A percentile compares a stretch with the other conserved stretches of the same genome.
phyloP scores from a whole-genome alignment of 371 early-diverging fungal species.

The Chytridium lagenaria region DNA sequence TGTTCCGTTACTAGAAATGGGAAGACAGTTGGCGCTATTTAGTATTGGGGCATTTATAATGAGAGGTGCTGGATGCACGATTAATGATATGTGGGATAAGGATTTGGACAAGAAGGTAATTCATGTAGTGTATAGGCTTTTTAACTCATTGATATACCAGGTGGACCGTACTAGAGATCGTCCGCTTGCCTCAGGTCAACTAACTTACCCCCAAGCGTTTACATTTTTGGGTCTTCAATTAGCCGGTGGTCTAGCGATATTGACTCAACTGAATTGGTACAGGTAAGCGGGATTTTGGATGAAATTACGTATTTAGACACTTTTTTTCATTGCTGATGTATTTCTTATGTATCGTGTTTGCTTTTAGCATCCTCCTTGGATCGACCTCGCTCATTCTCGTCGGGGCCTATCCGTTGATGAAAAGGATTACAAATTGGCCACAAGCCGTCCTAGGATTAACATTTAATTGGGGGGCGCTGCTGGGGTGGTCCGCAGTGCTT shows the following conservation, averaged over 20 bases:
- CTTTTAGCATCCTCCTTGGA: constrained; percentile 78
- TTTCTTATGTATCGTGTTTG: background rate
- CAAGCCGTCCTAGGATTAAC: constrained; percentile 66
- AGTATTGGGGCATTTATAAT: constrained; percentile 89
- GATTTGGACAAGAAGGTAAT: constrained; percentile 79
- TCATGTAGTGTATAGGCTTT: background rate
- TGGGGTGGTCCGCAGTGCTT: constrained; percentile 92
- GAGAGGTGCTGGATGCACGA: constrained; percentile 96
- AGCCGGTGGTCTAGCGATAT: constrained; percentile 73
- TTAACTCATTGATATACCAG: constrained; percentile 32
- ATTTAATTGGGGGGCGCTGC: constrained; percentile 93
- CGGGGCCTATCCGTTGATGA: constrained; percentile 91
- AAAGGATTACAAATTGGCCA: constrained; percentile 95
- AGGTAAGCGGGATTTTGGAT: too few relatives aligned
- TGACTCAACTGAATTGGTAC: constrained; percentile 47
- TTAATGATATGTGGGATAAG: constrained; percentile 96
- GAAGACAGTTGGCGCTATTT: constrained; percentile 80
- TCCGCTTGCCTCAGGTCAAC: constrained; percentile 83
- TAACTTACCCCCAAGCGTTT: constrained; percentile 75
- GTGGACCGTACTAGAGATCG: constrained; percentile 85
- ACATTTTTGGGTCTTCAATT: constrained; percentile 83
- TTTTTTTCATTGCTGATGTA: too few relatives aligned
- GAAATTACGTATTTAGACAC: too few relatives aligned
- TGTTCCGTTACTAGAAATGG: constrained; percentile 47
- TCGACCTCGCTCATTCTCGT: constrained; percentile 82